phyloP scores from a whole-genome alignment of 345 rosid genomes.

The Ailanthus altissimus region DNA sequence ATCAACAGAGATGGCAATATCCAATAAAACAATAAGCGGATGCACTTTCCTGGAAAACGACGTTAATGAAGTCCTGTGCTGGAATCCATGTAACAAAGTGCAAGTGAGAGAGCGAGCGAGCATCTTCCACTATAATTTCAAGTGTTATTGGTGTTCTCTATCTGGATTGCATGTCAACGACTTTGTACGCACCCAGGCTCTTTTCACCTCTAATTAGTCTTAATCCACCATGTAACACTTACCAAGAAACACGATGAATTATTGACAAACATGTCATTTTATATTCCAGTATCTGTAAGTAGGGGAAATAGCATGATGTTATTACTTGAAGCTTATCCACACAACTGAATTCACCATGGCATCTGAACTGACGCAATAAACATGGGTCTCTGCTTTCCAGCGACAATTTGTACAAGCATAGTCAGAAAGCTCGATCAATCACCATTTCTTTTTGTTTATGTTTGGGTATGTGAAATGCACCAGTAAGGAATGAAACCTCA shows the following conservation, averaged over 20 bases:
- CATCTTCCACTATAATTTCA: neutral
- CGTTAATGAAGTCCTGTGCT: slow-evolving; percentile 9
- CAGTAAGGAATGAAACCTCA: neutral
- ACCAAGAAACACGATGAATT: neutral
- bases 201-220: no score
- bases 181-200: neutral
- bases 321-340: neutral
- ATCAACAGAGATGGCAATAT: neutral
- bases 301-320: neutral
- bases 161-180: neutral
- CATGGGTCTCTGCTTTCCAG: neutral
- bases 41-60: neutral
- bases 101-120: neutral
- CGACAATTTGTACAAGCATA: neutral
- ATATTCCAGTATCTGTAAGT: neutral
- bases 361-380: no score
- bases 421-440: neutral
- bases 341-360: neutral
- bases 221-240: neutral
- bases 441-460: neutral
- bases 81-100: slow-evolving; percentile 1
- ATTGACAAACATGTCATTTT: neutral
- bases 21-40: no score
- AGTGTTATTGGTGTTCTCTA: neutral
- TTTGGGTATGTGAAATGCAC: neutral